Base-by-base conservation (phyloP, 2,329 filamentous ascomycete genomes). In the Coniochaeta sp. region DNA sequence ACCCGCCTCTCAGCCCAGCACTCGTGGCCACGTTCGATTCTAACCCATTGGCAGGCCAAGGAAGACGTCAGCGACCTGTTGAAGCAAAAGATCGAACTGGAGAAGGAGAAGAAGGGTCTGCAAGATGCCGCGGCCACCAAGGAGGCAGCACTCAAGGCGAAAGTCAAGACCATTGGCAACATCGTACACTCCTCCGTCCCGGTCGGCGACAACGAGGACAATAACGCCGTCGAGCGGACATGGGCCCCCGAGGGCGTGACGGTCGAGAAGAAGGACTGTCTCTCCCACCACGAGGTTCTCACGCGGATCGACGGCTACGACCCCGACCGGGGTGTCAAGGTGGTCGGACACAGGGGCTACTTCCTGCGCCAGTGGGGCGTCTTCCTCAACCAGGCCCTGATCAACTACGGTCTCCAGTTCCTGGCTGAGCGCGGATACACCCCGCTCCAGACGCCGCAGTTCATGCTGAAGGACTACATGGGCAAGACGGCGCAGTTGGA, bases 401-500 rank as follows among this genome's bases (percentile, higher is more conserved):
- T 96, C 70, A 96, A 96, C 73, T 99, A 97, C 66, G 92, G 91
- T 50, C 77, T 96, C 47, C 87, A 95, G 64, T 97, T 95, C 68
- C 82, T 97, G 51, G 82, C 82, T 68, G 77, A 81, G 61, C 87
- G 86, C 69, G 91, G 87, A 52, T 95, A 91, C 71, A 90, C 80
- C 27, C 85, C 89, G 7, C 83, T 92, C 58, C 89, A 94, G 65
- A 87, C 92, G 1, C 91, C 91, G 1, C 91, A 90, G 65, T 95
- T 99, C 76, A 96, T 97, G 89, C 81, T 92, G 56, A 88, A 89
- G 69, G 89, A 95, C 49, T 86, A 90, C 68, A 99, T 99, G 94
- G 91, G 88, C 55, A 97, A 97, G 78, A 99, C 94, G 0, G 94
- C 94, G 2, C 94, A 99, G 72, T 83, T 99, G 24, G 91, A 94